phyloP scores from a whole-genome alignment of 192 early-diverging fungal genomes.

The Coemansia sp. region DNA sequence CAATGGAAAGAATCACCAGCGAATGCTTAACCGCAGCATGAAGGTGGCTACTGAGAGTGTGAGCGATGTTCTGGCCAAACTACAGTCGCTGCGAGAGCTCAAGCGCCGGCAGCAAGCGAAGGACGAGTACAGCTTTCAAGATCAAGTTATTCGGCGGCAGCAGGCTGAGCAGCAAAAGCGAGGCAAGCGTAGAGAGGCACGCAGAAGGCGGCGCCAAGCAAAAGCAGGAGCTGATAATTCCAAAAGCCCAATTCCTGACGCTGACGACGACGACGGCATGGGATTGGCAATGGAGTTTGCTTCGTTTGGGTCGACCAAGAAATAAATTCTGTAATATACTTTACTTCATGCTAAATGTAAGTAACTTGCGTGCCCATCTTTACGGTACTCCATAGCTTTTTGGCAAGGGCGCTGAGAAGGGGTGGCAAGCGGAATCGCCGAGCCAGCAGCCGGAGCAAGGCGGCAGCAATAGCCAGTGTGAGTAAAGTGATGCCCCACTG shows the following conservation, averaged over 20 bases:
- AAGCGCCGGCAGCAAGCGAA: constrained; percentile 37
- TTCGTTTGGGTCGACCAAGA: constrained; percentile 37
- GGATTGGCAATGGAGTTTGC: constrained; percentile 73
- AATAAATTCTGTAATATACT: not conserved
- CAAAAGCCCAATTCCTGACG: constrained; percentile 23
- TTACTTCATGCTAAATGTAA: constrained; percentile 23
- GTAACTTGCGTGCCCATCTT: constrained; percentile 52
- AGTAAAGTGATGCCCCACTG: constrained; percentile 50
- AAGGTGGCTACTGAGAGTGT: constrained; percentile 76
- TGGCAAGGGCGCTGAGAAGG: constrained; percentile 20
- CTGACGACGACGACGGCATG: constrained; percentile 65
- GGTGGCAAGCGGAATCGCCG: constrained; percentile 42
- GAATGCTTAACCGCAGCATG: constrained; percentile 76
- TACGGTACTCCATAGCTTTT: constrained; percentile 40
- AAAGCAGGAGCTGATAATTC: constrained; percentile 29
- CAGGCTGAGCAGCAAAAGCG: constrained; percentile 61
- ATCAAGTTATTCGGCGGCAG: constrained; percentile 62
- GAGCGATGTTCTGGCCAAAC: constrained; percentile 70
- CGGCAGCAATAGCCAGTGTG: constrained; percentile 35
- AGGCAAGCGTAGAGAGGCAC: constrained; percentile 37
- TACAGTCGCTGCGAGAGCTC: constrained; percentile 71
- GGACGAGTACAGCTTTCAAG: constrained; percentile 56
- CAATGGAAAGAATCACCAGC: constrained; percentile 87
- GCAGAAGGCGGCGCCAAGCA: constrained; percentile 56
- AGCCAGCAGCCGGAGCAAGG: constrained; percentile 36